A percentile compares a stretch with the other conserved stretches of the same genome.
These are phyloP conservation scores for Letharia columbiana DNA, from an alignment of 495 filamentous ascomycete genomes.

Conservation along the genomic window DNA sequence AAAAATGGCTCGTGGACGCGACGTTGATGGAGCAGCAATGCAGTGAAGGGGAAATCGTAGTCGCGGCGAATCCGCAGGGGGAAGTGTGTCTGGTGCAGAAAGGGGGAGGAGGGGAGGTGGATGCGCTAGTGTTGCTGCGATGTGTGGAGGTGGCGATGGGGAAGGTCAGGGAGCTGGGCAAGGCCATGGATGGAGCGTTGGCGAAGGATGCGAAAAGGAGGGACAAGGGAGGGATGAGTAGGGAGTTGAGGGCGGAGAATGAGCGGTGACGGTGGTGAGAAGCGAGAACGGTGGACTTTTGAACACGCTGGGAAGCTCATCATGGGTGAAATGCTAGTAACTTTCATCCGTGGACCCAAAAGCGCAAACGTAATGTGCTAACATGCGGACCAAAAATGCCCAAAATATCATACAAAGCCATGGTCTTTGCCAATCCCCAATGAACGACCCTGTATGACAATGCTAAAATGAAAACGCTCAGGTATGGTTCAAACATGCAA, in stretches of 20 bases:
- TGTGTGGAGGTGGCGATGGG: slow-evolving; percentile 59
- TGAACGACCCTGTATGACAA: background rate
- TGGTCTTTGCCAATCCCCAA: background rate
- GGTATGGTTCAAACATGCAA: background rate
- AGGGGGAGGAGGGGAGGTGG: slow-evolving; percentile 68
- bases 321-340: background rate
- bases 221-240: slow-evolving; percentile 64
- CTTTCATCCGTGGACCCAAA: background rate
- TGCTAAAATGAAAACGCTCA: background rate
- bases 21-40: slow-evolving; percentile 78
- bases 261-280: slow-evolving; percentile 34
- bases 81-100: slow-evolving; percentile 91
- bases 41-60: slow-evolving; percentile 70
- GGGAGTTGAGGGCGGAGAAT: slow-evolving; percentile 80
- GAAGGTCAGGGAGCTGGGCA: slow-evolving; percentile 72
- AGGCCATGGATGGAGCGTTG: slow-evolving; percentile 58
- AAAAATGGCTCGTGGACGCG: slow-evolving; percentile 62
- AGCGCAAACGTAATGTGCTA: background rate
- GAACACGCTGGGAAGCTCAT: background rate
- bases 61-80: slow-evolving; percentile 79
- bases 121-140: slow-evolving; percentile 64
- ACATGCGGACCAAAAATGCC: background rate
- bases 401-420: background rate
- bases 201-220: slow-evolving; percentile 68
- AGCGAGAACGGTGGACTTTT: background rate